Conservation (phyloP, 2,329 filamentous ascomycete species). For the Trichoderma asperellum region DNA sequence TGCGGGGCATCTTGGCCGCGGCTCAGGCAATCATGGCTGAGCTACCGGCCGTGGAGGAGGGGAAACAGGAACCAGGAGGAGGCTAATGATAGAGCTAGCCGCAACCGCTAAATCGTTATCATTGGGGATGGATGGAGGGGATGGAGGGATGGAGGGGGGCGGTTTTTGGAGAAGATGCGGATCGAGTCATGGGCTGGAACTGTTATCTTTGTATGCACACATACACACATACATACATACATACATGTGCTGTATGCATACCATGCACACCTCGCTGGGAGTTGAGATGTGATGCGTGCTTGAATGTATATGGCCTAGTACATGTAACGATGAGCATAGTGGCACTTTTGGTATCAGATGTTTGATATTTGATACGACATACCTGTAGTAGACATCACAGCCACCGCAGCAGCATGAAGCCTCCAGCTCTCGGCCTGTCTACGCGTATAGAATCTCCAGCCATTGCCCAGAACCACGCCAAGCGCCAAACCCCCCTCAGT, state of each 20-base stretch:
- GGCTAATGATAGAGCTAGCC: background rate
- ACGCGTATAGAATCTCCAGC: background rate
- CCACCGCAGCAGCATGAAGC: background rate
- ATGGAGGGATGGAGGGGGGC: no score
- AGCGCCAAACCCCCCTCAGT: background rate
- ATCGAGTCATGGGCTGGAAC: background rate
- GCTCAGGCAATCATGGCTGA: background rate
- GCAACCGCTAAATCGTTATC: slow-evolving; percentile 9
- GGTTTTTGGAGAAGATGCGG: background rate
- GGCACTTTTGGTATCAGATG: background rate
- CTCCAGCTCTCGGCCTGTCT: background rate
- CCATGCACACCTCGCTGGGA: background rate
- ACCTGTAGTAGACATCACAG: no score
- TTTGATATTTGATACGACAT: background rate
- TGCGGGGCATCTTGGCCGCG: background rate
- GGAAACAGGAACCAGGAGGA: background rate
- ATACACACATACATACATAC: no score
- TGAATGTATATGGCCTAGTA: background rate
- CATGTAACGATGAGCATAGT: background rate
- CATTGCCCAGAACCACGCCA: background rate
- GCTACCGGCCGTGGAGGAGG: background rate
- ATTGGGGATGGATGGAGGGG: background rate
- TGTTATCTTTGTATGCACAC: background rate
- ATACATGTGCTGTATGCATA: background rate
- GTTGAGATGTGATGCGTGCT: background rate